These are phyloP conservation scores for Epichloe brachyelytri DNA, from an alignment of 2,329 filamentous ascomycete species.

Conservation along the genomic window DNA sequence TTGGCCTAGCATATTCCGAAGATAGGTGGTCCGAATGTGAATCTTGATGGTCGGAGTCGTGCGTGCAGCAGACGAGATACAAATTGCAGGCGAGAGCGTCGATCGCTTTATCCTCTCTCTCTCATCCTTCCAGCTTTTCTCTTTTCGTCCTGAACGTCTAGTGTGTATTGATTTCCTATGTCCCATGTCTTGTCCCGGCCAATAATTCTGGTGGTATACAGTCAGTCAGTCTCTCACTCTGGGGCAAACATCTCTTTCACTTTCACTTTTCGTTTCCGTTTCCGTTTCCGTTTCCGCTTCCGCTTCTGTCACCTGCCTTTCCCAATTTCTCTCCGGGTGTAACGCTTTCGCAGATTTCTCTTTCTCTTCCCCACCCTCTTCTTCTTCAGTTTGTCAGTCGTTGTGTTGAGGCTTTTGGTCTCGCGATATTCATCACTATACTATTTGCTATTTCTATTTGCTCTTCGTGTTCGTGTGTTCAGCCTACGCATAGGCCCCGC, in stretches of 20 bases:
- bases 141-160: neutral
- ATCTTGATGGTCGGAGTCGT: neutral
- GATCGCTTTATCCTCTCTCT: neutral
- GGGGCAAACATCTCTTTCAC: neutral
- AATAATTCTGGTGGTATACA: neutral
- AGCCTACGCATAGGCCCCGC: neutral
- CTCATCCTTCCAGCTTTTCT: neutral
- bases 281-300: neutral
- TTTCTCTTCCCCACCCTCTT: neutral
- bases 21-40: too few species aligned
- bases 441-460: neutral
- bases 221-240: neutral
- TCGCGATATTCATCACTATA: neutral
- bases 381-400: neutral
- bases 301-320: neutral
- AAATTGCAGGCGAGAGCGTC: neutral
- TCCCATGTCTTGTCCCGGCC: neutral
- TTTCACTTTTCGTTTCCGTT: neutral
- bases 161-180: neutral
- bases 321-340: neutral
- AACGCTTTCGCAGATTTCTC: neutral
- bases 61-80: neutral
- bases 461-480: neutral
- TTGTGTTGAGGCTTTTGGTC: neutral
- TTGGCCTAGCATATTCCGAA: neutral